A percentile compares a stretch with the other conserved stretches of the same genome.
phyloP scores from a whole-genome alignment of 1,284 basidiomycete genomes.

The Ceratobasidium theobromae region DNA sequence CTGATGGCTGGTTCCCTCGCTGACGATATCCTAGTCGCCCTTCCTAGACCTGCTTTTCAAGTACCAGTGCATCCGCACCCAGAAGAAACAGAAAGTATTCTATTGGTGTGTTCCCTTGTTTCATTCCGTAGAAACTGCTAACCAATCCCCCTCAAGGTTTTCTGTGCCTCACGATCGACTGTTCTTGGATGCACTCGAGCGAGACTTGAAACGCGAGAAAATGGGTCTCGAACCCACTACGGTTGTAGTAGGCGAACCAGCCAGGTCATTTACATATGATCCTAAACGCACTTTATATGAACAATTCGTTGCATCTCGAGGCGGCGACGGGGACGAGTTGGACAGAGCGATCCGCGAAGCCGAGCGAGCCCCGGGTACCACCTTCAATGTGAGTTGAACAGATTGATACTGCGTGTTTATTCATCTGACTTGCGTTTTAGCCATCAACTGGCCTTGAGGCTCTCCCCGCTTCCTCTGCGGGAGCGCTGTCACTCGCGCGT shows the following conservation, averaged over 20 bases:
- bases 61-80: conserved; percentile 91
- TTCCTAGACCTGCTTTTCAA: conserved; percentile 91
- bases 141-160: conserved; percentile 52
- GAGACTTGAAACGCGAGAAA: conserved; percentile 90
- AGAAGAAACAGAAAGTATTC: conserved; percentile 95
- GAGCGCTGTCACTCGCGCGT: not conserved
- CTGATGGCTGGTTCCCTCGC: conserved; percentile 5
- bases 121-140: not conserved
- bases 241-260: conserved; percentile 73
- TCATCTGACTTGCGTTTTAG: too few relatives aligned
- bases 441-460: not conserved
- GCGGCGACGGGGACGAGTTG: conserved; percentile 55
- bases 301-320: conserved; percentile 68
- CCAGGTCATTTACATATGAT: conserved; percentile 79
- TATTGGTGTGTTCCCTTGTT: conserved; percentile 65
- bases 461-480: not conserved
- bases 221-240: conserved; percentile 84
- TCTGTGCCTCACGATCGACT: conserved; percentile 92
- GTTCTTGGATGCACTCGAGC: conserved; percentile 90
- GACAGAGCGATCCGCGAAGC: conserved; percentile 54
- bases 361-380: conserved; percentile 43
- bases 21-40: conserved; percentile 59
- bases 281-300: conserved; percentile 81
- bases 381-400: not conserved
- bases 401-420: too few relatives aligned